Evolutionary conservation across 2,329 filamentous ascomycete genomes (phyloP), one percentile per base, ranked within the genome.

Genomic region (Aspergillus glaucus): DNA sequence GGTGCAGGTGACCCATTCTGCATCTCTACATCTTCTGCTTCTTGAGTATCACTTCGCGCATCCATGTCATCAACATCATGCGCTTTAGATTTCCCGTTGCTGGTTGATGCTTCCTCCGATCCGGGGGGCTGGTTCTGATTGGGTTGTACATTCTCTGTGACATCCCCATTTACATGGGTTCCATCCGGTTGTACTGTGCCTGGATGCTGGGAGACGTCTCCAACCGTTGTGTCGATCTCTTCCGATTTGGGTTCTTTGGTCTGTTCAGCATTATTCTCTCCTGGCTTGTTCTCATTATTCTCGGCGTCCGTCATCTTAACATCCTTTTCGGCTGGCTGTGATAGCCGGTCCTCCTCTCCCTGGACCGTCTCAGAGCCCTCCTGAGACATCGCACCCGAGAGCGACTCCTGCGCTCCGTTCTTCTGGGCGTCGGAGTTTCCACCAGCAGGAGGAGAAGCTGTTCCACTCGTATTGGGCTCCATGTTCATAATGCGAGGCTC

Each of bases 1-100:
- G 71, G 72, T 44, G 68, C 69, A 2, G 67, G 68, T 0, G 62
- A 65, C 4, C 56, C 65, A 40, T 68, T 61, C 15, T 62, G 57
- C 61, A 63, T 67, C 48, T 66, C 63, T 17, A 56, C 56, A 43
- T 69, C 64, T 28, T 58, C 56, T 17, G 61, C 57, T 22, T 56
- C 58, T 17, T 56, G 55, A 19, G 45, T 43, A 24, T 61, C 52
- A 14, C 50, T 50, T 8, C 40, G 46, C 2, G 22, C 15, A 6
- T 49, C 44, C 6, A 24, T 10, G 37, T 52, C 50, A 3, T 46
- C 48, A 5, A 4, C 22, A 6, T 58, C 55, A 19, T 49, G 49
- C 14, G 44, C 40, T 17, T 50, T 56, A 21, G 47, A 51, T 37
- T 54, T 58, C 12, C 47, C 43, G 7, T 56, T 53, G 37, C 44